Base-by-base conservation (phyloP, 129 eudicot genomes). In the Silybum marianum region DNA sequence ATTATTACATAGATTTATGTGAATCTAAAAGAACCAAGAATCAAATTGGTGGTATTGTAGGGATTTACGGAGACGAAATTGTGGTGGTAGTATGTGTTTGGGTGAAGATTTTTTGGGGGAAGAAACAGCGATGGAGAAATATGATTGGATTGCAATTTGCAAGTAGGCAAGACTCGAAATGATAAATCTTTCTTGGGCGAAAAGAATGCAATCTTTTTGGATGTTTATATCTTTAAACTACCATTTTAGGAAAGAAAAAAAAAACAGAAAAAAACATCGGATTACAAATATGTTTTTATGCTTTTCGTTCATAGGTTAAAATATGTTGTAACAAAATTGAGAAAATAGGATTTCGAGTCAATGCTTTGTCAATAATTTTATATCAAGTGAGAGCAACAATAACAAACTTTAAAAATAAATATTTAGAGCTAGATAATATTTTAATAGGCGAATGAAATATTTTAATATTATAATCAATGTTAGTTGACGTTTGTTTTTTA, bases 31-130 rank as follows among this genome's bases (percentile, higher is more conserved):
- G 68, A 44, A 48, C 82, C 82, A 79, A 79, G 76, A 69, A 79
- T 79, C 76, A 39, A 69, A 75, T 68, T 82, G 81, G 85, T 75
- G 80, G 80, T 75, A 68, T 21, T 46, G 60, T 58, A 75, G 77
- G 81, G 60, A 75, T 68, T 75, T 68, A 75, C 81, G 81, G 77
- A 23, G 36, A 82, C 66, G 65, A 46, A 82, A 74, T 81, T 81
- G 75, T 75, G 69, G 69, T 25, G 42, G 68, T 67, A 65, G 22
- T 46, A 44, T 21, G 18, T 76, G 25, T 40, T 7, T 51, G 22
- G 28, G 42, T 39, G 39, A 80, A 80, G 73, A 72, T 48, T 30
- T 28, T 34, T 18, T 60, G 60, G 66, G 77, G 25, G 72, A 36
- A 28, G 75, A 72, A 80, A 80, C 72, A 12, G 80, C 14, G 80